Conservation (phyloP, 169 alveolate genomes). For the Eimeria brunetti region DNA sequence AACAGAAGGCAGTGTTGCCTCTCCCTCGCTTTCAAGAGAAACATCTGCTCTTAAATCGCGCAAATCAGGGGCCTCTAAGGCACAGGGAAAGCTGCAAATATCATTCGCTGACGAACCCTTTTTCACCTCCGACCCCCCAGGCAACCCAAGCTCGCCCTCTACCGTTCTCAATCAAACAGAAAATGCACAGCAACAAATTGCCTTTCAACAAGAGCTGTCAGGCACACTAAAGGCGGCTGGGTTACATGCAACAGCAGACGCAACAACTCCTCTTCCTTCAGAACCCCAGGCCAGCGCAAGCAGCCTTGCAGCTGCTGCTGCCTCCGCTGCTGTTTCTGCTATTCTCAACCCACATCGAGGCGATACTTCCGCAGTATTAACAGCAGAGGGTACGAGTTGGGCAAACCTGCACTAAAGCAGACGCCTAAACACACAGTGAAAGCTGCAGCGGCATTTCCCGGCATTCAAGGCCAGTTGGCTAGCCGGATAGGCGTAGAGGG, state of each 20-base stretch:
- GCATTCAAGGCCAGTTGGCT: background rate
- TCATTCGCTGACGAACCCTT: constrained; percentile 10
- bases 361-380: background rate
- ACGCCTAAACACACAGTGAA: background rate
- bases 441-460: background rate
- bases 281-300: background rate
- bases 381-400: background rate
- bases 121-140: constrained; percentile 10
- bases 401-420: background rate
- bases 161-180: background rate
- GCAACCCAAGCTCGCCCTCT: background rate
- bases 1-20: background rate
- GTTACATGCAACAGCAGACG: constrained; percentile 1
- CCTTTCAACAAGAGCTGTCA: background rate
- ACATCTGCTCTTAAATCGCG: background rate
- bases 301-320: background rate
- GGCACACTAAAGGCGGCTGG: background rate
- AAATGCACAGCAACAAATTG: background rate
- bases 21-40: constrained; percentile 1
- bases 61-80: background rate
- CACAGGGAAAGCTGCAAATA: background rate
- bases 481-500: background rate
- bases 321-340: background rate
- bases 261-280: background rate
- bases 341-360: background rate